phyloP scores from a whole-genome alignment of 371 early-diverging fungal genomes.

The Lichtheimia hyalospora region DNA sequence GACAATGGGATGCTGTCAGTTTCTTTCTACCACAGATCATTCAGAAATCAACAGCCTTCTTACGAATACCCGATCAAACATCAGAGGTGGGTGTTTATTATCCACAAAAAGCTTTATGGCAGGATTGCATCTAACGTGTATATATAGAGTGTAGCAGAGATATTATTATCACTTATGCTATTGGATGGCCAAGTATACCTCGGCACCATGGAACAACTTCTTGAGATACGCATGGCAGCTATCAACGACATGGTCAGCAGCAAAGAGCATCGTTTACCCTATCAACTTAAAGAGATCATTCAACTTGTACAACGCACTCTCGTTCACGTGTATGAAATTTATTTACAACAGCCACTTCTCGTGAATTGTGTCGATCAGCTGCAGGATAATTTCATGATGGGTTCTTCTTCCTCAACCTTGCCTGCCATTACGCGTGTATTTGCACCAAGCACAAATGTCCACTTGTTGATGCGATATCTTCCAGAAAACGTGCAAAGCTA shows the following conservation, averaged over 20 bases:
- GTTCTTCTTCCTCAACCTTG: slow-evolving; percentile 11
- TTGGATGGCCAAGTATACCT: slow-evolving; percentile 52
- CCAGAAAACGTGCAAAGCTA: slow-evolving; percentile 55
- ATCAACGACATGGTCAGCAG: slow-evolving; percentile 34
- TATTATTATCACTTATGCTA: slow-evolving; percentile 61
- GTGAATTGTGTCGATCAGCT: slow-evolving; percentile 24
- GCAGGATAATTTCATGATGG: slow-evolving; percentile 29
- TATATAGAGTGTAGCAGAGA: slow-evolving; percentile 56
- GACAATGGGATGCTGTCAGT: slow-evolving; percentile 86
- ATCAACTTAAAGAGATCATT: slow-evolving; percentile 37
- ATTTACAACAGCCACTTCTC: slow-evolving; percentile 26
- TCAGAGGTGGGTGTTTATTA: slow-evolving; percentile 54
- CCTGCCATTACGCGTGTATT: slow-evolving; percentile 54
- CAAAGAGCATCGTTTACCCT: slow-evolving; percentile 17
- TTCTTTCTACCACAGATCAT: slow-evolving; percentile 75
- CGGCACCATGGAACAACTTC: slow-evolving; percentile 36
- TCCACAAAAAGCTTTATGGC: background rate
- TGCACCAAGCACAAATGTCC: slow-evolving; percentile 59
- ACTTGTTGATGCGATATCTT: slow-evolving; percentile 56
- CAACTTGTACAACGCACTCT: slow-evolving; percentile 44
- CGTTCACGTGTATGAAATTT: slow-evolving; percentile 37
- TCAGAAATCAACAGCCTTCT: slow-evolving; percentile 54
- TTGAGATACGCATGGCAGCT: slow-evolving; percentile 39
- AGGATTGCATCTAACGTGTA: slow-evolving; percentile 5
- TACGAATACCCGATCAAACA: slow-evolving; percentile 44